Evolutionary conservation across 805 yeast species (phyloP), one percentile per base, ranked within the genome.

Genomic region (Lachancea sp.): DNA sequence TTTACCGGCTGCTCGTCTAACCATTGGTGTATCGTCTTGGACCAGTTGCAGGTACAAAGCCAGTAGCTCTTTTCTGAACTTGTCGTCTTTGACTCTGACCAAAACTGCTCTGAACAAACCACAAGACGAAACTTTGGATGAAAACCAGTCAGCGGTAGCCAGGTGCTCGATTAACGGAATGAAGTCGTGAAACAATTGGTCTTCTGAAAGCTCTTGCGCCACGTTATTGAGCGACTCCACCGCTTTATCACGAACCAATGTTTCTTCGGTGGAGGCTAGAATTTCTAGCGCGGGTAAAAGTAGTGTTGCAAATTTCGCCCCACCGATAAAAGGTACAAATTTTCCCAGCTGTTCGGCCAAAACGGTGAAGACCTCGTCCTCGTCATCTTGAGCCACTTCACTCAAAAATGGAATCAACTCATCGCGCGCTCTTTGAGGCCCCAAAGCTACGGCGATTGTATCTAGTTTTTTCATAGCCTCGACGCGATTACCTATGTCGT

Each of bases 21-120:
- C 98, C 96, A 93, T 89, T 49, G 99, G 99, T 16, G 95, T 86
- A 48, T 93, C 99, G 65, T 93, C 98, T 52, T 76, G 77, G 40
- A 85, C 78, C 54, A 93, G 72, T 53, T 81, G 84, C 48, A 78
- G 71, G 65, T 82, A 91, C 36, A 82, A 67, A 34, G 75, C 72
- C 50, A 89, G 72, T 48, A 93, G 70, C 41, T 79, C 81, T 36
- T 73, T 74, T 62, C 91, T 73, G 35, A 72, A 64, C 2, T 67
- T 62, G 15, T 77, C 70, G 50, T 77, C 74, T 46, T 59, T 55
- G 9, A 83, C 85, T 53, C 80, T 74, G 33, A 72, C 68, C 36
- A 85, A 70, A 27, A 84, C 82, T 25, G 84, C 71, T 53, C 85
- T 81, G 67, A 82, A 91, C 52, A 93, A 73, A 1, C 96, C 97